Evolutionary conservation across 208 protist genomes (phyloP), one percentile per base, ranked within the genome.

Genomic region (Wallacemonas sp.): DNA sequence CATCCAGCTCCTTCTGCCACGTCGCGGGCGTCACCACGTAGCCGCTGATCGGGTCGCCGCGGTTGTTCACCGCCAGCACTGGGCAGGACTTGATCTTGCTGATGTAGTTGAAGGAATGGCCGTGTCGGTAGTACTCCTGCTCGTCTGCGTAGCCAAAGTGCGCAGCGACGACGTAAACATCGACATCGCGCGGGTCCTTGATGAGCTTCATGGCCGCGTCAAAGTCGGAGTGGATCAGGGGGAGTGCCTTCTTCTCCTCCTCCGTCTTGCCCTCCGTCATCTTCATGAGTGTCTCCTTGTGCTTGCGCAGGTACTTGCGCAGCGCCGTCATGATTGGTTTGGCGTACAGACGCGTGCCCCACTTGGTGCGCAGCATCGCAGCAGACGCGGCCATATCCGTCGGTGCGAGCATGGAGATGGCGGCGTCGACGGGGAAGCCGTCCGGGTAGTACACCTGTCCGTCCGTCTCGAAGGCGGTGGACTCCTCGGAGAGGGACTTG

Each of bases 401-500:
- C 26, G 83, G 81, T 6, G 74, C 65, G 19, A 39, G 76, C 34
- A 90, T 54, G 44, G 63, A 62, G 29, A 84, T 61, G 32, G 47
- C 43, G 5, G 48, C 61, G 26, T 16, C 11, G 9, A 82, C 68
- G 33, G 73, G 72, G 47, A 76, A 71, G 17, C 66, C 68, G 29
- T 68, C 65, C 2, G 67, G 52, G 65, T 74, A 64, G 36, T 23
- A 39, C 4, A 43, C 3, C 29, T 43, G 30, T 0, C 43, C 34
- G 57, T 77, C 62, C 36, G 47, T 33, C 60, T 64, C 58, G 36
- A 52, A 11, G 16, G 52, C 52, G 32, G 5, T 56, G 29, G 30
- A 36, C 68, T 87, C 80, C 66, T 87, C 83, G n/a, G 70, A 72
- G 14, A 85, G 1, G 39, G 62, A 54, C 30, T 82, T 79, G 27